Percentiles rank a stretch among this genome's conserved stretches.
phyloP scores from a whole-genome alignment of 345 rosid species.

The Eucalyptus leucophloia region DNA sequence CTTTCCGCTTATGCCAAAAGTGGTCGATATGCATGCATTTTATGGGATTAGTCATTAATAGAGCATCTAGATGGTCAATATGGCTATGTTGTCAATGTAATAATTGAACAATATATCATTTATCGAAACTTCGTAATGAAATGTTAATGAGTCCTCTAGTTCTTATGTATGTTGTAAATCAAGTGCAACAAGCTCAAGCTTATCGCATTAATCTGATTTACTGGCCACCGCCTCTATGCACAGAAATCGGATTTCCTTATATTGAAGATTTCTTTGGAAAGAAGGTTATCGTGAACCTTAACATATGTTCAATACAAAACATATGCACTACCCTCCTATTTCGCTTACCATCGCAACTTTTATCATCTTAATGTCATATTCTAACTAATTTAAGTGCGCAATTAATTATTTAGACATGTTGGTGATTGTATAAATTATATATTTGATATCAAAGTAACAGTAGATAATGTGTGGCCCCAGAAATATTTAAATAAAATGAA shows the following conservation, averaged over 20 bases:
- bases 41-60: neutral
- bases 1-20: neutral
- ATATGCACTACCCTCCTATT: neutral
- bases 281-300: neutral
- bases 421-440: neutral
- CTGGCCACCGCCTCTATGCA: neutral
- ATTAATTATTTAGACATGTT: neutral
- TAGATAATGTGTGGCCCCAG: neutral
- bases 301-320: neutral
- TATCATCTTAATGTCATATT: neutral
- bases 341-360: neutral
- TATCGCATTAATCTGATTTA: neutral
- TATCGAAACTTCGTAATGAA: neutral
- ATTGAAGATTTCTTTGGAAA: neutral
- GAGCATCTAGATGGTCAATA: neutral
- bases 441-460: neutral
- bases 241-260: neutral
- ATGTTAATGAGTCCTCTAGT: neutral
- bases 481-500: neutral
- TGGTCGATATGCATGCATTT: neutral
- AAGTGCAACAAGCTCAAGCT: neutral
- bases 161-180: neutral
- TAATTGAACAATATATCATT: neutral
- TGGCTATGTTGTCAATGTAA: neutral
- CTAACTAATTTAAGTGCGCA: neutral